These are phyloP conservation scores for Grammothele lineata DNA, from an alignment of 768 basidiomycete species.

Conservation along the genomic window DNA sequence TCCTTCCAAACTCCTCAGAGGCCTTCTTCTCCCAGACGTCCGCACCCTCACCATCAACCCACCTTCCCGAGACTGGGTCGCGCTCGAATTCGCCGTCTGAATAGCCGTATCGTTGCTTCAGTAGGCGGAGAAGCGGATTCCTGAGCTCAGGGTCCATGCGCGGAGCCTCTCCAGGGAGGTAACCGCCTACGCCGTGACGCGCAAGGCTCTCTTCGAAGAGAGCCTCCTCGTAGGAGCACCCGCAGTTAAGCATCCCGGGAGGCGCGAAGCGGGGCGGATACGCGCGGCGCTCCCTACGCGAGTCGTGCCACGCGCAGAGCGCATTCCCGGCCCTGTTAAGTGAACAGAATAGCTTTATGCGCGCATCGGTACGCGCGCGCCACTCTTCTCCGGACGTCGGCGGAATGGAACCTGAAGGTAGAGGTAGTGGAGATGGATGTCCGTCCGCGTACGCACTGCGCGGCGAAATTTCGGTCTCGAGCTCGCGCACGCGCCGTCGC, in stretches of 20 bases:
- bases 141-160: conserved; percentile 87
- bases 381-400: conserved; percentile 55
- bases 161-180: conserved; percentile 78
- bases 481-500: conserved; percentile 41
- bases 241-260: conserved; percentile 75
- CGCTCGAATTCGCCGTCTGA: conserved; percentile 85
- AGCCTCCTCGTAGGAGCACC: conserved; percentile 80
- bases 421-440: conserved; percentile 31
- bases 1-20: too few species aligned
- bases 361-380: conserved; percentile 70
- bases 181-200: conserved; percentile 76
- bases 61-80: conserved; percentile 56
- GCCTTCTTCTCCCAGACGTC: conserved; percentile 56
- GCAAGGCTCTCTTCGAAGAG: conserved; percentile 83
- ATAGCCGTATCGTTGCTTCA: conserved; percentile 72
- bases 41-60: conserved; percentile 66
- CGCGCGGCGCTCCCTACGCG: conserved; percentile 73
- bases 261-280: conserved; percentile 84
- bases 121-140: conserved; percentile 70
- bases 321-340: conserved; percentile 86
- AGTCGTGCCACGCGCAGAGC: conserved; percentile 88
- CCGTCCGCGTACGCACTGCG: conserved; percentile 20
- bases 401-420: conserved; percentile 38
- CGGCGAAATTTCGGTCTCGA: conserved; percentile 44
- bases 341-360: conserved; percentile 69